phyloP scores from a whole-genome alignment of 352 stramenopile genomes.

The Phytophthora fragariae region DNA sequence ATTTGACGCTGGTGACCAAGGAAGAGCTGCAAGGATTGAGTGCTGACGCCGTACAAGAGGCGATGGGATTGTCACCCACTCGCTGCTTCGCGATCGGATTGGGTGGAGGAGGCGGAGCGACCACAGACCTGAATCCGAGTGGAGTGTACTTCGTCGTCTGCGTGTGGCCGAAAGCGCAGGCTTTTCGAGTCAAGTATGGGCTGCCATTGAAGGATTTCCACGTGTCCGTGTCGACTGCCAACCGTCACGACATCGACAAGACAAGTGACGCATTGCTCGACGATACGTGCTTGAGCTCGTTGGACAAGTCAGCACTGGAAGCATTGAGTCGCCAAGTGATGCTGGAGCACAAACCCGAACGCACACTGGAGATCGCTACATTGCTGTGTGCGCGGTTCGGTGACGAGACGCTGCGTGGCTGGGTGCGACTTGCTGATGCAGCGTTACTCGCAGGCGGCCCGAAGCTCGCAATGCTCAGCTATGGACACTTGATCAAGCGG shows the following conservation, averaged over 20 bases:
- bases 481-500: slow-evolving; percentile 23
- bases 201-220: slow-evolving; percentile 64
- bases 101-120: slow-evolving; percentile 28
- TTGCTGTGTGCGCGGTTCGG: slow-evolving; percentile 29
- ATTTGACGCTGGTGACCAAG: slow-evolving; percentile 71
- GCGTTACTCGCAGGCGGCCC: slow-evolving; percentile 24
- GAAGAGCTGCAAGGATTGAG: slow-evolving; percentile 46
- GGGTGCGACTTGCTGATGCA: slow-evolving; percentile 45
- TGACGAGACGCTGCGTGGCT: slow-evolving; percentile 31
- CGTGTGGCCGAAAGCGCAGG: slow-evolving; percentile 62
- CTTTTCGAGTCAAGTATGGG: slow-evolving; percentile 48
- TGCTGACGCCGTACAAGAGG: slow-evolving; percentile 37
- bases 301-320: slow-evolving; percentile 43
- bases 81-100: slow-evolving; percentile 58
- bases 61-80: slow-evolving; percentile 29
- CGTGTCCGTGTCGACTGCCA: slow-evolving; percentile 50
- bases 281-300: slow-evolving; percentile 10
- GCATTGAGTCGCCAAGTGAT: slow-evolving; percentile 42
- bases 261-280: slow-evolving; percentile 41
- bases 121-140: slow-evolving; percentile 7
- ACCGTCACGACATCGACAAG: slow-evolving; percentile 66
- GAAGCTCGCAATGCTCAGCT: slow-evolving; percentile 56
- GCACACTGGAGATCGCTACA: slow-evolving; percentile 40
- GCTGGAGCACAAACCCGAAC: slow-evolving; percentile 30
- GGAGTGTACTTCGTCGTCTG: slow-evolving; percentile 67